Evolutionary conservation across 352 stramenopile species (phyloP), one percentile per base, ranked within the genome.

Genomic region (Globisporangium recalcitrans): DNA sequence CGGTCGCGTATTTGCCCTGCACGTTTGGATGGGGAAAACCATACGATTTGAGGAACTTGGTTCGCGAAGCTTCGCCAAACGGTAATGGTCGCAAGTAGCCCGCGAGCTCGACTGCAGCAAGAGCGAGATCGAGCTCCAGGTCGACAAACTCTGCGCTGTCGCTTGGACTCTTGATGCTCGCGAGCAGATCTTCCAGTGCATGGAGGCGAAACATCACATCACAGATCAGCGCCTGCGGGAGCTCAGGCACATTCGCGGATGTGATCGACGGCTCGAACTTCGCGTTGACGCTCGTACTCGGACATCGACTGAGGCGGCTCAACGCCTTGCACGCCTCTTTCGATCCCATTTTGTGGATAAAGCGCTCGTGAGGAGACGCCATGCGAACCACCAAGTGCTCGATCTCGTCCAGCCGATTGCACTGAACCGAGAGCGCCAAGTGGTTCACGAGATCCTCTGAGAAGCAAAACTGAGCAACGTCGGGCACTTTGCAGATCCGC

Each of bases 391-490:
- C 54, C 19, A 74, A 64, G 3, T 70, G 67, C 53, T 93, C 82
- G 6, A 85, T 65, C 62, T 84, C 74, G 48, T 93, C 82, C 22
- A 93, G 59, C 0, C 74, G 80, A 47, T 78, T 91, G 62, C 80
- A 90, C 60, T 93, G 84, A 9, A 93, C 60, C 16, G 75, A 75
- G 7, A 93, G 72, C n/a, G 80, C 80, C 6, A 93, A 63, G 29
- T 93, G 82, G 40, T 77, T 79, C 31, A 91, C 65, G 4, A 82
- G 58, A 42, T 76, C 60, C 60, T 93, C 82, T 4, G 71, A 81
- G 65, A 91, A 87, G 56, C 73, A 78, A 16, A 64, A 60, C 10
- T 64, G 60, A 0, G 70, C 73, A 1, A 89, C 69, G 1, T 68
- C 48, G 0, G 70, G 51, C 4, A 77, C 69, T 24, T 78, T 77